Evolutionary conservation across 768 basidiomycete species (phyloP).

Genomic region (Galerina sulciceps): DNA sequence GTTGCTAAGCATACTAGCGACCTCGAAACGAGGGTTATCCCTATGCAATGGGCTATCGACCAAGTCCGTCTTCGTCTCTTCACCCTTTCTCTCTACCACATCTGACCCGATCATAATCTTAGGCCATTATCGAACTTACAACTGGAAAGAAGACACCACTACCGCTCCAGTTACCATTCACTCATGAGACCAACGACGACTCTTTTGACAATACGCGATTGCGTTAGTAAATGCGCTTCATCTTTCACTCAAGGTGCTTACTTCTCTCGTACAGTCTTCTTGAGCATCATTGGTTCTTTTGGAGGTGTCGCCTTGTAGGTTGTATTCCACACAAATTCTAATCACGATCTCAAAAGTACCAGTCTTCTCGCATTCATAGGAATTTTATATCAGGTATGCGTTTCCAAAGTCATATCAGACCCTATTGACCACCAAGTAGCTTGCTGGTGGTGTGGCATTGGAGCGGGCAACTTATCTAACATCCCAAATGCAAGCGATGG

Average conservation of each 20-base stretch:
- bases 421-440: background rate
- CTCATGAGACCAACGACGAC: conserved; percentile 48
- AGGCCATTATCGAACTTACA: conserved; percentile 75
- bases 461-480: conserved; percentile 71
- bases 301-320: conserved; percentile 23
- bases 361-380: conserved; percentile 22
- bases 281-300: conserved; percentile 10
- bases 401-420: background rate
- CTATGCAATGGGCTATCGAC: conserved; percentile 80
- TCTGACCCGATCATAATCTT: conserved; percentile 1
- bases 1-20: conserved; percentile 69
- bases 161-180: conserved; percentile 64
- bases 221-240: background rate
- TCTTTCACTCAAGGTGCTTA: conserved; percentile 31
- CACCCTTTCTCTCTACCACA: too few species aligned
- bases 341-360: background rate
- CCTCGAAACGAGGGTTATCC: conserved; percentile 67
- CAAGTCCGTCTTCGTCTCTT: conserved; percentile 44
- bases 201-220: conserved; percentile 11
- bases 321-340: background rate
- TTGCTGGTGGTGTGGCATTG: conserved; percentile 17
- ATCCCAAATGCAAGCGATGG: conserved; percentile 81
- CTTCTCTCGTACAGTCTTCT: conserved; percentile 2
- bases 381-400: conserved; percentile 19
- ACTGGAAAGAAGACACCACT: conserved; percentile 50